Percentiles rank a stretch among this genome's conserved stretches.
Evolutionary conservation across 768 basidiomycete genomes (phyloP).

Genomic region (Suillus tomentosus): DNA sequence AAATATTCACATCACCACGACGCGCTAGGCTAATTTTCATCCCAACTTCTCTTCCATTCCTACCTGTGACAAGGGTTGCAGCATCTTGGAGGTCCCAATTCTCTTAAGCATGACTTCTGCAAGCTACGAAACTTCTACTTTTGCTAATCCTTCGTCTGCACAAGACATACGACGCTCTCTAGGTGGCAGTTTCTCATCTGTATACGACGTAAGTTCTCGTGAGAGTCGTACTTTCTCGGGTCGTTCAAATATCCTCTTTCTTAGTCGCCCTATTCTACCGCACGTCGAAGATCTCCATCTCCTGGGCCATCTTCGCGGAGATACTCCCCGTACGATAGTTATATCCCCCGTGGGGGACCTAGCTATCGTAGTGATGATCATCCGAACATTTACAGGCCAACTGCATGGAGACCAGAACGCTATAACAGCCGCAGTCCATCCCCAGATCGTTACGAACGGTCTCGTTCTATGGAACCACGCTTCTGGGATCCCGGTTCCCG

Average conservation of each 20-base stretch:
- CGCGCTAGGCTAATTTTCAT: constrained; percentile 5
- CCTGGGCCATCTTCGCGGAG: constrained; percentile 46
- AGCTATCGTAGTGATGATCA: constrained; percentile 40
- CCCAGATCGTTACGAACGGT: constrained; percentile 49
- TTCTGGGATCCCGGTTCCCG: constrained; percentile 47
- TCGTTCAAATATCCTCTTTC: constrained; percentile 13
- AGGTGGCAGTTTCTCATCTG: constrained; percentile 21
- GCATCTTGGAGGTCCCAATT: constrained; percentile 3
- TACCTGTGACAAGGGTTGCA: constrained; percentile 4
- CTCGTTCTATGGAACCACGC: constrained; percentile 43
- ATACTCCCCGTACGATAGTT: constrained; percentile 50
- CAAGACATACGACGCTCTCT: constrained; percentile 32
- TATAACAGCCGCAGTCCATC: constrained; percentile 51
- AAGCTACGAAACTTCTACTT: constrained; percentile 29
- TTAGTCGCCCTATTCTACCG: constrained; percentile 26
- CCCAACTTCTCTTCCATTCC: constrained; percentile 5
- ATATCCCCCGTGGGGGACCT: constrained; percentile 43
- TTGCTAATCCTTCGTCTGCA: constrained; percentile 25
- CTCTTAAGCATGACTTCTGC: constrained; percentile 22
- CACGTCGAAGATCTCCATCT: constrained; percentile 52
- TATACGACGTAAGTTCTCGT: constrained; percentile 33
- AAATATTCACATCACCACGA: constrained; percentile 15
- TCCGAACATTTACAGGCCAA: constrained; percentile 46
- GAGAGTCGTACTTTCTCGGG: constrained; percentile 6
- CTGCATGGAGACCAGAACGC: constrained; percentile 35